phyloP scores from a whole-genome alignment of 2,329 filamentous ascomycete species.

The Basipetospora sp. region DNA sequence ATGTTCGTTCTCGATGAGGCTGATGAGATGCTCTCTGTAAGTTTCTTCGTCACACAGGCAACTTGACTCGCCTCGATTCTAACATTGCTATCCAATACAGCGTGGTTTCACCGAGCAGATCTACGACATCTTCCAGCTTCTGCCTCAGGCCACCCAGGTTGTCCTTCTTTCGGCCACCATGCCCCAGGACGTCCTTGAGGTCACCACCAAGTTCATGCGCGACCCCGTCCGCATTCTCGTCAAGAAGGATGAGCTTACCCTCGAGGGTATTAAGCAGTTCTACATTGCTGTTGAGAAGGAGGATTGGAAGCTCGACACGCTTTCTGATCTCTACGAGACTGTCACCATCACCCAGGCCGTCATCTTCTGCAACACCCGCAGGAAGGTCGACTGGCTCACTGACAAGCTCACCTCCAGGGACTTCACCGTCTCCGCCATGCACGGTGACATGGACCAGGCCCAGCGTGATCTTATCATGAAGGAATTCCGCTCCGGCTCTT shows the following conservation, averaged over 20 bases:
- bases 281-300: slow-evolving; percentile 99
- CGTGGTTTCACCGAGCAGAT: slow-evolving; percentile 99
- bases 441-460: slow-evolving; percentile 96
- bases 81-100: slow-evolving; percentile 26
- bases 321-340: slow-evolving; percentile 97
- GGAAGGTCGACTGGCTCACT: slow-evolving; percentile 99
- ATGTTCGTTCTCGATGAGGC: slow-evolving; percentile 99
- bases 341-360: slow-evolving; percentile 98
- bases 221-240: slow-evolving; percentile 97
- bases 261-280: slow-evolving; percentile 99
- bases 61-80: slow-evolving; percentile 12
- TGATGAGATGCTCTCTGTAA: slow-evolving; percentile 92
- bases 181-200: slow-evolving; percentile 96
- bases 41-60: slow-evolving; percentile 16
- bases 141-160: slow-evolving; percentile 95
- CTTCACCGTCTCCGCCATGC: slow-evolving; percentile 99
- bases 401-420: slow-evolving; percentile 97
- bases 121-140: slow-evolving; percentile 99
- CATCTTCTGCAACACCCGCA: slow-evolving; percentile 99
- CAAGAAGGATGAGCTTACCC: slow-evolving; percentile 98
- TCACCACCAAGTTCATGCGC: slow-evolving; percentile 99
- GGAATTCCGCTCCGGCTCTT: slow-evolving; percentile 98
- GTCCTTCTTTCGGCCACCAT: slow-evolving; percentile 96
- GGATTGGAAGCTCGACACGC: slow-evolving; percentile 98
- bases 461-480: slow-evolving; percentile 99